Base-by-base conservation (phyloP, 2,329 filamentous ascomycete genomes). In the Cercospora berteroae region DNA sequence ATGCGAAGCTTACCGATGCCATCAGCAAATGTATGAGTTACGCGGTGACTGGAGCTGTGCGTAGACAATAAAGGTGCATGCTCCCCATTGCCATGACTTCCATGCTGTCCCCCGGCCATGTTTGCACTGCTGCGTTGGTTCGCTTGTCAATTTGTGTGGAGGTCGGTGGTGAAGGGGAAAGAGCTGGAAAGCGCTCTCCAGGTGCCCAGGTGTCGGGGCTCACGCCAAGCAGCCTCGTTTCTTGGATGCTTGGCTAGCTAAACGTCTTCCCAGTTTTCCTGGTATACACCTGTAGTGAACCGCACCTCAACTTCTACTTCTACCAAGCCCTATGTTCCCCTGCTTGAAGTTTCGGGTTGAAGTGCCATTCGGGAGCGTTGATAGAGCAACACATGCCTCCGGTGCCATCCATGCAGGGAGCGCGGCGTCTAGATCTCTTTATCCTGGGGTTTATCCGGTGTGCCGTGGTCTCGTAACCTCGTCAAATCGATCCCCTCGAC, bases 11-110 rank as follows among this genome's bases (percentile, higher is more conserved):
- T 44, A 63, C 60, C 60, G 3, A 63, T 63, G 8, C 67, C 69
- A 56, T 70, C 67, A 33, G 67, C 69, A 25, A 69, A 70, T 5
- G 69, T 70, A 52, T 70, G 69, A 23, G 65, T 65, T 9, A 62
- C 55, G 48, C 66, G 69, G 12, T 66, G 65, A 4, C n/a, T n/a
- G 9, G 39, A 50, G 8, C 57, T 62, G 29, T 57, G 58, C 13
- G 44, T 25, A 25, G 67, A 65, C 4, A 70, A 60, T 5, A 70
- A 42, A 29, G 67, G 69, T n/a, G 62, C 23, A 3, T 62, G 50
- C 60, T 70, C 69, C 29, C 33, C 52, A 60, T 64, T 55, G 42
- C 50, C 59, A 27, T 66, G 59, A 13, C 29, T 29, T 27, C 29
- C 60, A 29, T 23, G 13, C 10, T 48, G 59, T 57, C 52, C 52